Evolutionary conservation across 2,329 filamentous ascomycete species (phyloP).

Genomic region (Tympanopsis confertula): DNA sequence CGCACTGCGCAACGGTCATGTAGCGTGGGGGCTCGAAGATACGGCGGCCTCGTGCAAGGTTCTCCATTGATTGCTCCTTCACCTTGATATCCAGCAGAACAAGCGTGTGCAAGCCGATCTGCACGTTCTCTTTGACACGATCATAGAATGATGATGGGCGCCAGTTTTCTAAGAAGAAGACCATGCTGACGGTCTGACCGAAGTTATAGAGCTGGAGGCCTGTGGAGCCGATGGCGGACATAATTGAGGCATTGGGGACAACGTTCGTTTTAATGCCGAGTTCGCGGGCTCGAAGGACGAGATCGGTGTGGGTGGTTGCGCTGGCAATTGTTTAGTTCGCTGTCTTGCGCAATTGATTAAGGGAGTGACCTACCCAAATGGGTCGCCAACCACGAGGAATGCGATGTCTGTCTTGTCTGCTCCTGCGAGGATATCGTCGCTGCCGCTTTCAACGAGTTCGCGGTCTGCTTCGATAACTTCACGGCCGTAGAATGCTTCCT

Average conservation of each 20-base stretch:
- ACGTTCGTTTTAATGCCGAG: constrained; percentile 51
- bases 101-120: constrained; percentile 58
- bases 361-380: constrained; percentile 43
- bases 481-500: constrained; percentile 43
- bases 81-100: constrained; percentile 67
- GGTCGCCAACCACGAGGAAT: constrained; percentile 66
- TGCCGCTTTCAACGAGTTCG: constrained; percentile 61
- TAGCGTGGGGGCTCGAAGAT: constrained; percentile 46
- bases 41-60: constrained; percentile 52
- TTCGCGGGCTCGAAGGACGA: constrained; percentile 59
- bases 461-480: constrained; percentile 59
- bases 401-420: constrained; percentile 58
- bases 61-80: constrained; percentile 60
- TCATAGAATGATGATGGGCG: constrained; percentile 64
- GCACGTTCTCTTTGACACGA: constrained; percentile 54
- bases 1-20: constrained; percentile 48
- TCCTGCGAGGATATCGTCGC: constrained; percentile 55
- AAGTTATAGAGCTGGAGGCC: constrained; percentile 68
- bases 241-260: constrained; percentile 62
- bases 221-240: constrained; percentile 60
- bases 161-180: constrained; percentile 67
- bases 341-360: not conserved
- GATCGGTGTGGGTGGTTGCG: constrained; percentile 65
- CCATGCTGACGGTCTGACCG: constrained; percentile 66
- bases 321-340: constrained; percentile 19